Base-by-base conservation (phyloP, 2,329 filamentous ascomycete species). In the Beauveria varroae region DNA sequence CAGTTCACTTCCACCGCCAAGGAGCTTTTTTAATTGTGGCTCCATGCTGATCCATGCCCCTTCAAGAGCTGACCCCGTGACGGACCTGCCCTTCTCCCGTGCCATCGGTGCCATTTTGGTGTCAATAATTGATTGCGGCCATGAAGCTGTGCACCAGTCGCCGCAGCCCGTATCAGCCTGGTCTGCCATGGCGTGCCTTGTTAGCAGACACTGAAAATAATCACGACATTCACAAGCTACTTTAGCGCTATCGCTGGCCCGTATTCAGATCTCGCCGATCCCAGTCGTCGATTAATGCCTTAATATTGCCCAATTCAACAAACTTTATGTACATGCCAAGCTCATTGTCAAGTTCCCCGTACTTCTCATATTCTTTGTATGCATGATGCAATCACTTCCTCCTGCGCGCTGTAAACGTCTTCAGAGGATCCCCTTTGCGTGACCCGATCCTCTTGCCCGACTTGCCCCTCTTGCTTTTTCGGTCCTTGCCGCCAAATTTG, bases 371-470 rank as follows among this genome's bases (percentile, higher is more conserved):
- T 52, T 37, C 12, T 12, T 30, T 8, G 16, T 26, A 5, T 54
- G 16, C 22, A 10, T 59, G 14, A 2, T 3, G 5, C 16, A 16
- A 10, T 57, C 68, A 74, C 63, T 73, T 74, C 73, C 79, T 84
- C 59, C 78, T 73, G 67, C 81, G 77, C 26, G 83, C 84, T 73
- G 91, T 96, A 74, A 97, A 95, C 9, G 89, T 93, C 79, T 93
- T 96, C 70, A 97, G 78, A 7, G 93, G 93, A 78, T 98, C 91
- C 57, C 84, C 78, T 74, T 88, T 93, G 68, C 86, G 84, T n/a
- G 80, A 78, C 46, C 78, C 80, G 40, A 76, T 76, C 71, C 82
- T 85, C 64, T 76, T 74, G 41, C 69, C 72, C 55, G 68, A 56
- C 63, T 70, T 75, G 54, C 75, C 76, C 64, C 77, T 82, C 63